These are phyloP conservation scores for Ophioceras dolichostomum DNA, from an alignment of 2,329 filamentous ascomycete genomes.

Conservation along the genomic window DNA sequence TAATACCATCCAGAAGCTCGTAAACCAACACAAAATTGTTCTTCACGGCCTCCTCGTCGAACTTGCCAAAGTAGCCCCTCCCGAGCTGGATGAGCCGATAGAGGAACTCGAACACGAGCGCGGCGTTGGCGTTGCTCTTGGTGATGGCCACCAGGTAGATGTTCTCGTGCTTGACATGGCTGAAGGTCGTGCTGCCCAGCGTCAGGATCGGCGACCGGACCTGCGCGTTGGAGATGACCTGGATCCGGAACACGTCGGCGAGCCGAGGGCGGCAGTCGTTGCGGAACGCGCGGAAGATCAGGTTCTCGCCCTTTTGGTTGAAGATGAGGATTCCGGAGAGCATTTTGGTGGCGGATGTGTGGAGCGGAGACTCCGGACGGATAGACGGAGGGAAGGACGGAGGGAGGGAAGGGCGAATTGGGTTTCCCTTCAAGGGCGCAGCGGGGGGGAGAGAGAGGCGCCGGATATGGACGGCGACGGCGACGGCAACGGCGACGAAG, in stretches of 20 bases:
- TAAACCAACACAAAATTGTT: constrained; percentile 99
- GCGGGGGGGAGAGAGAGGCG: too few species aligned
- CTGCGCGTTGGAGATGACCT: constrained; percentile 96
- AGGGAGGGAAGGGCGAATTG: not conserved
- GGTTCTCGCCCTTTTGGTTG: constrained; percentile 99
- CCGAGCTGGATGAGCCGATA: constrained; percentile 85
- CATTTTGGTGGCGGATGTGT: constrained; percentile 55
- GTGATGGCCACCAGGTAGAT: constrained; percentile 96
- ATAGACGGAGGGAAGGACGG: too few species aligned
- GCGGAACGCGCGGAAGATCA: constrained; percentile 97
- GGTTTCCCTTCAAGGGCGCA: not conserved
- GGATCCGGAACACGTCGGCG: constrained; percentile 98
- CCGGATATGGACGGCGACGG: too few species aligned
- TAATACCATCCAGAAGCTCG: constrained; percentile 78
- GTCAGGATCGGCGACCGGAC: constrained; percentile 96
- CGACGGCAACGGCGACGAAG: too few species aligned
- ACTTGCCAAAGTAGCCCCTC: constrained; percentile 95
- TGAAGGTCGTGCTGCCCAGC: constrained; percentile 94
- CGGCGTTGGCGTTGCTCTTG: constrained; percentile 98
- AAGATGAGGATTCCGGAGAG: constrained; percentile 95
- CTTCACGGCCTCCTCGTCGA: constrained; percentile 98
- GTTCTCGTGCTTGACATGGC: constrained; percentile 99
- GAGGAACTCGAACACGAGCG: constrained; percentile 94
- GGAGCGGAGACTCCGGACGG: too few species aligned
- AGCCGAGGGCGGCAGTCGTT: constrained; percentile 96